Base-by-base conservation (phyloP, 2,329 filamentous ascomycete species). In the Nectriaceae sp. region DNA sequence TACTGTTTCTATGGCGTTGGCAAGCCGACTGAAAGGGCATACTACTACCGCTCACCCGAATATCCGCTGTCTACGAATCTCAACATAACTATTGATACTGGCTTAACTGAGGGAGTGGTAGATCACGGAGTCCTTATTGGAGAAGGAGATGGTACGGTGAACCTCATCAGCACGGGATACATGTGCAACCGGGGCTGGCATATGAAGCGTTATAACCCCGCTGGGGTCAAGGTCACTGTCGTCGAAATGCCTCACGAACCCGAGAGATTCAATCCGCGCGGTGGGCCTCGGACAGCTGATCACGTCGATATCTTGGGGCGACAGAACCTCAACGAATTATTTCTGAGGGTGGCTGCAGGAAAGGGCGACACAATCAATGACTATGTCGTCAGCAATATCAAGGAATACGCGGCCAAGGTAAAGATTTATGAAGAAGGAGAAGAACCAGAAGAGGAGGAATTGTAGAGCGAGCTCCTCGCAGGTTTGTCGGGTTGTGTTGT, bases 191-290 rank as follows among this genome's bases (percentile, higher is more conserved):
- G 87, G 61, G 94, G 94, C 3, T 99, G 94, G 94, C 85, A 86
- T 49, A 88, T 97, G 70, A 91, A 90, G 70, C 82, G 94, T 29
- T 99, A 95, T 68, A 99, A 99, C 63, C 94, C 94, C 0, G 88
- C 90, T 0, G 85, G 87, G 2, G 80, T 87, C 24, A 84, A 90
- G 61, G 75, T 99, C 54, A 95, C 85, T 35, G 89, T 92, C 0
- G 91, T 88, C 52, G 94, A 99, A 74, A 99, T 99, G 94, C 89
- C 87, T 1, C 94, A 99, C 65, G 92, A 97, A 64, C 94, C 94
- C 1, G 93, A 97, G 60, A 76, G 90, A 16, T 99, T 97, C 68
- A 93, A 86, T 60, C 90, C 94, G 1, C 77, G 94, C 45, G 84
- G 84, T 16, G 84, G 83, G 0, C 82, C 83, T 20, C 83, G 83